Percentiles rank a stretch among this genome's conserved stretches.
Conservation (phyloP, 768 basidiomycete genomes). For the Dioszegia hungarica region DNA sequence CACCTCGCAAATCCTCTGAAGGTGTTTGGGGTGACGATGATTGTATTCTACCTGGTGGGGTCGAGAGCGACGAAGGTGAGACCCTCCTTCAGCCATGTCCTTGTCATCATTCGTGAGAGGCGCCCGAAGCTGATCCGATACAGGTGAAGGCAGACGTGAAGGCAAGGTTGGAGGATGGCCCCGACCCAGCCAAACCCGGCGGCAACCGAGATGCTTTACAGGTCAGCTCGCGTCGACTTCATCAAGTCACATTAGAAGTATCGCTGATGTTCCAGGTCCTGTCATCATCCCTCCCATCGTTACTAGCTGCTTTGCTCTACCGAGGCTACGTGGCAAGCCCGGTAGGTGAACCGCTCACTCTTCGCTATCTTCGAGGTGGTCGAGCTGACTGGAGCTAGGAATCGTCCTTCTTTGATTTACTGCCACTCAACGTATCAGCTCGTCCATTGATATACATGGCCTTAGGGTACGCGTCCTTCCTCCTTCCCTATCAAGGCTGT, state of each 20-base stretch:
- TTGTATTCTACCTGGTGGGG: slow-evolving; percentile 59
- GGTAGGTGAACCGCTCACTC: neutral
- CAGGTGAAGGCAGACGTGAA: slow-evolving; percentile 61
- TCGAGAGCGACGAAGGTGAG: slow-evolving; percentile 83
- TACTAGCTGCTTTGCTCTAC: slow-evolving; percentile 31
- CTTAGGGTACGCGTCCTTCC: slow-evolving; percentile 34
- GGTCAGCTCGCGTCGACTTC: slow-evolving; percentile 51
- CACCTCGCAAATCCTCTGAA: slow-evolving; percentile 55
- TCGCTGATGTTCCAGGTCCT: slow-evolving; percentile 50
- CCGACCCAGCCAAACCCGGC: slow-evolving; percentile 55
- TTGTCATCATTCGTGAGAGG: too few species aligned
- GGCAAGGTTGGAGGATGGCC: slow-evolving; percentile 63
- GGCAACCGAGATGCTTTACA: slow-evolving; percentile 76
- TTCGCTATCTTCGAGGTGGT: too few species aligned
- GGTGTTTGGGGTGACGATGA: slow-evolving; percentile 42
- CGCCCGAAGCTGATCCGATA: neutral
- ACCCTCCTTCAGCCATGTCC: too few species aligned
- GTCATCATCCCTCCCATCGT: slow-evolving; percentile 63
- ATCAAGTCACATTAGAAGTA: neutral
- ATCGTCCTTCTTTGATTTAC: neutral
- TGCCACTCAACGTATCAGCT: neutral
- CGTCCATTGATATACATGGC: slow-evolving; percentile 19
- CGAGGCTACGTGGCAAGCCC: slow-evolving; percentile 11
- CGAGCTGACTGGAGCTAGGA: neutral
- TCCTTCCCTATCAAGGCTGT: neutral